These are phyloP conservation scores for Gynandropsis gynandra DNA, from an alignment of 345 rosid species.

Conservation along the genomic window DNA sequence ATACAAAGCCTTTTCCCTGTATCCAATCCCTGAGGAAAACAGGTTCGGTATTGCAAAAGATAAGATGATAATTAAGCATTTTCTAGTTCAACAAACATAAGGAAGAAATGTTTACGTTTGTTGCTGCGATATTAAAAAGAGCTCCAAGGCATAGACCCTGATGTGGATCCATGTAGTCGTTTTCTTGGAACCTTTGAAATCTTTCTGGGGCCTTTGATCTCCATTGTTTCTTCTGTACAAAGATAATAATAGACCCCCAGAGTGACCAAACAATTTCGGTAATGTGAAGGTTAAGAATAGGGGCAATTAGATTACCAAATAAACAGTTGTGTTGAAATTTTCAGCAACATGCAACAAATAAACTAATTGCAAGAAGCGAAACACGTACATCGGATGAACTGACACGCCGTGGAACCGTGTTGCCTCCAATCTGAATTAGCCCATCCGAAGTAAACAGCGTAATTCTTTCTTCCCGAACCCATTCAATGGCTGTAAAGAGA, in stretches of 20 bases:
- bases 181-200: conserved; percentile 63
- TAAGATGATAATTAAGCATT: neutral
- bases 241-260: neutral
- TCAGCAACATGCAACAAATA: neutral
- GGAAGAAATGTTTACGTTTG: conserved; percentile 48
- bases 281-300: no score
- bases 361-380: neutral
- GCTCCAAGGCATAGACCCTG: conserved; percentile 88
- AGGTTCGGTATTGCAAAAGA: neutral
- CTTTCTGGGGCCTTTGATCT: conserved; percentile 39
- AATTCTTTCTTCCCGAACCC: conserved; percentile 79
- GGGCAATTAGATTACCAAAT: no score
- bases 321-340: neutral
- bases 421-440: conserved; percentile 82
- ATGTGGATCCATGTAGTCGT: conserved; percentile 79
- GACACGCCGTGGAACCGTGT: conserved; percentile 63
- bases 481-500: conserved; percentile 35
- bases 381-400: conserved; percentile 48
- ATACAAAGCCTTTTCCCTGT: conserved; percentile 91
- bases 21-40: conserved; percentile 66
- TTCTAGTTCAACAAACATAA: neutral
- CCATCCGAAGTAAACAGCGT: conserved; percentile 86
- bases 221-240: conserved; percentile 52
- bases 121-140: conserved; percentile 84
- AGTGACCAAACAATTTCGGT: conserved; percentile 5